Base-by-base conservation (phyloP, 345 rosid genomes). In the Passiflora organensis region DNA sequence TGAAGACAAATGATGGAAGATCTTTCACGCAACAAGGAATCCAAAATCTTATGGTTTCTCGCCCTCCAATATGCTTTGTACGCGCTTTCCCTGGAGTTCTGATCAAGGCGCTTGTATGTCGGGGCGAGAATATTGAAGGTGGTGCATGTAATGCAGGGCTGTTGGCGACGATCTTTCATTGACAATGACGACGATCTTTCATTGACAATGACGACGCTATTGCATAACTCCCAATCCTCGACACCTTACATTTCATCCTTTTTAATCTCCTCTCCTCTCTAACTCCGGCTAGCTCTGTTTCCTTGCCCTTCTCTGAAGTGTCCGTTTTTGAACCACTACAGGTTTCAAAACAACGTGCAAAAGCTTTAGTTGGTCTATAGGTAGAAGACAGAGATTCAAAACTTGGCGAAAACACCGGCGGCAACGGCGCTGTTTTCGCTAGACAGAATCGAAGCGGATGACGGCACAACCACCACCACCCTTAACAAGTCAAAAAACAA, bases 91-190 rank as follows among this genome's bases (percentile, higher is more conserved):
- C 95, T 86, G 22, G 73, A 75, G 52, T 65, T 83, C 19, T 79
- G 83, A 62, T 83, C 89, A 67, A 87, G 77, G 55, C 91, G 95
- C 60, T 85, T 85, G 68, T 87, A 91, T 61, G 87, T 87, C 10
- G 97, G 97, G 44, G 96, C 96, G 14, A 87, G 85, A 70, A 87
- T 83, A 65, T 85, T 85, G 71, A 85, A 87, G 56, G 96, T 85
- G 48, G 96, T 87, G 60, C 91, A 87, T 5, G 89, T 80, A 50
- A 87, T 82, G 73, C 87, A 83, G 10, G 95, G 95, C 21, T 78
- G 91, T 36, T 79, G 84, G 25, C 72, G 82, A 41, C 82, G 78
- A 53, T 79, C 89, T 48, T 70, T 79, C 51, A 81, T 72, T 23
- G 94, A 43, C 70, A 66, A 45, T 38, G 65, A 83, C 6, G 97